Evolutionary conservation across 805 yeast genomes (phyloP), one percentile per base, ranked within the genome.

Genomic region (Candida suzukii): DNA sequence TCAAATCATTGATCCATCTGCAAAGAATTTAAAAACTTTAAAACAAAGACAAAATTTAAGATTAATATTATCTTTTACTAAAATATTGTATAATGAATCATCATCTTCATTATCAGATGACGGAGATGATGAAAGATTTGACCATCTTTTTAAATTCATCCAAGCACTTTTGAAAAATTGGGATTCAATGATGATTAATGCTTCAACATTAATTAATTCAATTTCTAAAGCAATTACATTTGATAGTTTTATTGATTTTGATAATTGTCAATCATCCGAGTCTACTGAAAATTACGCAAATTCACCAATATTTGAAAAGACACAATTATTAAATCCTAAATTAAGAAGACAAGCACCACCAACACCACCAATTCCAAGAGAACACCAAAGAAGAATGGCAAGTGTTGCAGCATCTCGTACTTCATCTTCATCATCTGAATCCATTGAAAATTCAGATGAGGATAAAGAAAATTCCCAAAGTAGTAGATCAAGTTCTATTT

Each of bases 51-150:
- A 52, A 42, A 51, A 46, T 25, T 43, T 63, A n/a, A 52, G 62
- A 40, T 44, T 58, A n/a, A 49, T 60, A 19, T 41, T 61, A 19
- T 52, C 65, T 8, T 60, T 53, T 38, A 58, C 64, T 12, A 61
- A 61, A 41, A 48, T 55, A 4, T 37, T 61, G 17, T 61, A 51
- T 40, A 52, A 57, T 26, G 60, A 54, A 32, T 13, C 41, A 13
- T 3, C 30, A 18, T 4, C 29, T 12, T 7, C 29, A 26, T 8
- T 26, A 26, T 12, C 9, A 11, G n/a, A 40, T 8, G 54, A 46
- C n/a, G 45, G 45, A 21, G 54, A 54, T 33, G 26, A 21, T 21
- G 5, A 13, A n/a, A 11, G 54, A 2, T 63, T 63, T 35, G 66
- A 61, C 39, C 43, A 52, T 12, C 33, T 61, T 30, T 61, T 61